phyloP scores from a whole-genome alignment of 2,329 filamentous ascomycete genomes.

The Acrocalymma vagum region DNA sequence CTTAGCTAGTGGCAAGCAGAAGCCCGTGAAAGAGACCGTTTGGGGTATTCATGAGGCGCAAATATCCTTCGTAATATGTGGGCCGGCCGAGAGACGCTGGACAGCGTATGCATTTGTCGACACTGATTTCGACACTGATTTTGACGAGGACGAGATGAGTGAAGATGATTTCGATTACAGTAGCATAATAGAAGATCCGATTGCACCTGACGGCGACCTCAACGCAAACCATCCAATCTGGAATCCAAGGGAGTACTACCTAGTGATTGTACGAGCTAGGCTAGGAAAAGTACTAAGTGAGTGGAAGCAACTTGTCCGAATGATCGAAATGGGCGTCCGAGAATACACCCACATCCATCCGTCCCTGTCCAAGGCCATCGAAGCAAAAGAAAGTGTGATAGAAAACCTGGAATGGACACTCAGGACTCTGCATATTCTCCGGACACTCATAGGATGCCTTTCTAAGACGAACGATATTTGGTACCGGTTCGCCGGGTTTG shows the following conservation, averaged over 20 bases:
- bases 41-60: not conserved
- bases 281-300: not conserved
- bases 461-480: conserved; percentile 1
- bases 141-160: conserved; percentile 1
- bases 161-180: conserved; percentile 1
- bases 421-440: not conserved
- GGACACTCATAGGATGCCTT: not conserved
- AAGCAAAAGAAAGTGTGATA: not conserved
- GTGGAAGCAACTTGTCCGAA: conserved; percentile 1
- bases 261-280: not conserved
- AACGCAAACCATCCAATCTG: conserved; percentile 4
- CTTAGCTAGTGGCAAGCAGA: not conserved
- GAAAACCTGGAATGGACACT: not conserved
- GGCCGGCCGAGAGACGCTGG: not conserved
- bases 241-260: conserved; percentile 8
- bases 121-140: conserved; percentile 3
- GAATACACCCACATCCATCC: not conserved
- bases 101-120: conserved; percentile 3
- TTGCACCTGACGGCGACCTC: not conserved
- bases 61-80: conserved; percentile 4
- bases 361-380: not conserved
- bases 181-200: not conserved
- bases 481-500: not conserved
- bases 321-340: not conserved
- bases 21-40: not conserved